Conservation (phyloP, 768 basidiomycete genomes). For the Tricholoma matsutake region DNA sequence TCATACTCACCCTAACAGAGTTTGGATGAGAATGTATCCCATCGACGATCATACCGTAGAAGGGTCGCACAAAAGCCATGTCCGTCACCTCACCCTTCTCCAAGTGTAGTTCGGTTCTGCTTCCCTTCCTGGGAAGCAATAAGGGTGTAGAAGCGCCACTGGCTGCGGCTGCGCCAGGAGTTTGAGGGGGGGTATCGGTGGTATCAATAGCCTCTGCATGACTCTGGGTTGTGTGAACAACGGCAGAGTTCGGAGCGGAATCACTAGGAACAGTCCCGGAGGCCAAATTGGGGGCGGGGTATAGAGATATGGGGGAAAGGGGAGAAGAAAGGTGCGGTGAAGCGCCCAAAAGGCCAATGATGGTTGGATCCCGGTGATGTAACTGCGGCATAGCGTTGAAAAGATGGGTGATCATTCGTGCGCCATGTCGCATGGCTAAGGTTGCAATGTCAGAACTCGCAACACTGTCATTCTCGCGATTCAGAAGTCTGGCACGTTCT, state of each 20-base stretch:
- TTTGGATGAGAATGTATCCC: conserved; percentile 91
- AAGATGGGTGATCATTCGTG: conserved; percentile 85
- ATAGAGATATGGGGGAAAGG: conserved; percentile 27
- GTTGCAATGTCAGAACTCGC: conserved; percentile 75
- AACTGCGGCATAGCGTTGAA: conserved; percentile 93
- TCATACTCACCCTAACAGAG: conserved; percentile 67
- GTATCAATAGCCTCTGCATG: conserved; percentile 63
- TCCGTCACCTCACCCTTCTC: conserved; percentile 13
- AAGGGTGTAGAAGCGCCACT: conserved; percentile 19
- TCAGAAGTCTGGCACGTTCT: neutral
- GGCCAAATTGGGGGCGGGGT: neutral
- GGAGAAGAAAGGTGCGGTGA: conserved; percentile 57
- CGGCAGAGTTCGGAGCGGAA: neutral
- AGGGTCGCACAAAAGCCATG: conserved; percentile 66
- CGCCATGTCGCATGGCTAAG: conserved; percentile 66
- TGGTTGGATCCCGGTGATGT: conserved; percentile 88
- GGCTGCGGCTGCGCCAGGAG: conserved; percentile 31
- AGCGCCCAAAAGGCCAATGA: conserved; percentile 84
- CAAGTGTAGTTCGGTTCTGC: conserved; percentile 1
- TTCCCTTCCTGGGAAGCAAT: conserved; percentile 19
- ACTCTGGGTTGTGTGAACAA: conserved; percentile 6
- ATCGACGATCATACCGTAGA: conserved; percentile 87
- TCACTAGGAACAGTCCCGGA: neutral
- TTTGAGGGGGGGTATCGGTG: conserved; percentile 52
- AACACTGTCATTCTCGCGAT: conserved; percentile 41